Percentiles rank a stretch among this genome's conserved stretches.
These are phyloP conservation scores for Solanum bukasovii DNA, from an alignment of 257 asterid species.

Conservation along the genomic window DNA sequence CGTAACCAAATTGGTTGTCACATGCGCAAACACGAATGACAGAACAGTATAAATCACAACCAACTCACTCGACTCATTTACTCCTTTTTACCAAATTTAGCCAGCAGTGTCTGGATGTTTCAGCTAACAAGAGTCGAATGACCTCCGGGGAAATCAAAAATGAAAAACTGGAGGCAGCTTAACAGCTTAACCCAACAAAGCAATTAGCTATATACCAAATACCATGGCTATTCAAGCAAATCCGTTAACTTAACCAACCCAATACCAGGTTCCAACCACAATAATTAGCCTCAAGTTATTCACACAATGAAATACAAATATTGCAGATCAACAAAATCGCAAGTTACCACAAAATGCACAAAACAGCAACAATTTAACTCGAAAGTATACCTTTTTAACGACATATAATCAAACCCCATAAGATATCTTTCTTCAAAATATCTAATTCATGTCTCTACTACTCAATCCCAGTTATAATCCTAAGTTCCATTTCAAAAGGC, in stretches of 20 bases:
- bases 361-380: neutral
- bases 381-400: no score
- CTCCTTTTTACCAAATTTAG: neutral
- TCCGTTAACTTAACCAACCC: neutral
- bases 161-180: neutral
- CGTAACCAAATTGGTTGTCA: neutral
- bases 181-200: neutral
- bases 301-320: neutral
- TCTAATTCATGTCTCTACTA: neutral
- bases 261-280: neutral
- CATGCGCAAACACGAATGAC: neutral
- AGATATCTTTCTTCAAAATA: neutral
- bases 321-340: neutral
- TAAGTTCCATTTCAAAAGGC: neutral
- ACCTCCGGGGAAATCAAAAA: neutral
- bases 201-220: neutral
- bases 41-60: neutral
- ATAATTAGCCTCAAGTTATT: neutral
- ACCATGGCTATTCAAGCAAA: neutral
- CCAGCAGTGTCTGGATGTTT: neutral
- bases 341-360: slow-evolving; percentile 4
- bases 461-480: neutral
- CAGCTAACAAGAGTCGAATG: neutral
- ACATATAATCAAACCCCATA: neutral
- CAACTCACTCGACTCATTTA: neutral